These are phyloP conservation scores for Rhodamnia argentea DNA, from an alignment of 345 rosid species.

Conservation along the genomic window DNA sequence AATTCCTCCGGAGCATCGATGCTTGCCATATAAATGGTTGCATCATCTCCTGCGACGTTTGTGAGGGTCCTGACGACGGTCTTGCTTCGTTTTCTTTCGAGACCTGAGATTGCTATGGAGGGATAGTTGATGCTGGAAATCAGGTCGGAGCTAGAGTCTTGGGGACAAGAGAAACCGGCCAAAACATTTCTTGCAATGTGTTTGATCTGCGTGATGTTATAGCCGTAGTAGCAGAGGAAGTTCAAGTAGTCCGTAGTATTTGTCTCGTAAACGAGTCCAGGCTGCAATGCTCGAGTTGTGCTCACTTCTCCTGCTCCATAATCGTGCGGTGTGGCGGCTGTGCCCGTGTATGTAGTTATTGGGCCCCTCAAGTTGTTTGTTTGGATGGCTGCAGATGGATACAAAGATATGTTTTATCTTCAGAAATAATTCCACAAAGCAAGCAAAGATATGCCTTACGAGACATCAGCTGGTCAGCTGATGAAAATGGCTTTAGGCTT, in stretches of 20 bases:
- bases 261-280: constrained; percentile 70
- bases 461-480: not conserved
- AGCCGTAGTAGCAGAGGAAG: constrained; percentile 65
- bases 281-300: constrained; percentile 37
- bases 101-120: constrained; percentile 43
- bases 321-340: constrained; percentile 48
- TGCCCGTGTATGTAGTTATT: constrained; percentile 46
- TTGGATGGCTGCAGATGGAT: constrained; percentile 37
- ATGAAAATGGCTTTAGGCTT: not conserved
- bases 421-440: not conserved
- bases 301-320: constrained; percentile 62
- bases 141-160: constrained; percentile 28
- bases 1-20: constrained; percentile 21
- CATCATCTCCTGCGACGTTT: constrained; percentile 50
- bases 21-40: constrained; percentile 18
- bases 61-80: constrained; percentile 45
- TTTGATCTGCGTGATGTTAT: constrained; percentile 28
- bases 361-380: constrained; percentile 38
- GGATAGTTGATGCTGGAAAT: constrained; percentile 67
- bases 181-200: constrained; percentile 27
- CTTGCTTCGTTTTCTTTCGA: constrained; percentile 22
- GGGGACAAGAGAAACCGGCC: constrained; percentile 36
- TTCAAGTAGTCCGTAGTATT: constrained; percentile 48
- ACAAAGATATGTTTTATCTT: not conserved
- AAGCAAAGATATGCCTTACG: not conserved